Conservation (phyloP, 768 basidiomycete genomes). For the Mrakia hoshinonis region DNA sequence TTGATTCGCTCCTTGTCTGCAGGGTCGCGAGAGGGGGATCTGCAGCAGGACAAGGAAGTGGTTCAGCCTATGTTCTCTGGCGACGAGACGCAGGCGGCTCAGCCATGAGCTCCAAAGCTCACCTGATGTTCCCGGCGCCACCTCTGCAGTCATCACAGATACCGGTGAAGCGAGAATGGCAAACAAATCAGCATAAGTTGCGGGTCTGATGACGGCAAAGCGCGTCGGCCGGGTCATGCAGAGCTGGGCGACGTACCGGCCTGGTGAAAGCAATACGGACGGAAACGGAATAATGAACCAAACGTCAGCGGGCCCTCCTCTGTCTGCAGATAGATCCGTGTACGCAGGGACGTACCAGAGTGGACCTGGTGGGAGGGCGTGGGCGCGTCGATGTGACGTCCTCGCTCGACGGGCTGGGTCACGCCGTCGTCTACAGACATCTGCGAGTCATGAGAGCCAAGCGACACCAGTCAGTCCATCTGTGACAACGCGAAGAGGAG, state of each 20-base stretch:
- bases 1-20: not conserved
- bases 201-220: not conserved
- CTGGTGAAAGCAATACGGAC: not conserved
- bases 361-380: not conserved
- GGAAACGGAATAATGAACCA: too few species aligned
- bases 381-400: not conserved
- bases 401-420: conserved; percentile 3
- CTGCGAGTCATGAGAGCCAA: not conserved
- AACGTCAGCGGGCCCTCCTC: not conserved
- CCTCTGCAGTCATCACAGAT: not conserved
- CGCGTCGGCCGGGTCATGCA: not conserved
- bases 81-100: not conserved
- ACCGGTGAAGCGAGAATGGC: not conserved
- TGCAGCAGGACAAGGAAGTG: not conserved
- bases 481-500: not conserved
- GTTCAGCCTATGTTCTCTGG: not conserved
- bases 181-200: not conserved
- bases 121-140: conserved; percentile 20
- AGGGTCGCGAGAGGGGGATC: conserved; percentile 28
- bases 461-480: not conserved
- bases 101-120: not conserved
- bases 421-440: not conserved
- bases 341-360: not conserved
- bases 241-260: not conserved
- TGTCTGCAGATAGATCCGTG: not conserved